Evolutionary conservation across 345 rosid genomes (phyloP).

Genomic region (Aegle marmelos): DNA sequence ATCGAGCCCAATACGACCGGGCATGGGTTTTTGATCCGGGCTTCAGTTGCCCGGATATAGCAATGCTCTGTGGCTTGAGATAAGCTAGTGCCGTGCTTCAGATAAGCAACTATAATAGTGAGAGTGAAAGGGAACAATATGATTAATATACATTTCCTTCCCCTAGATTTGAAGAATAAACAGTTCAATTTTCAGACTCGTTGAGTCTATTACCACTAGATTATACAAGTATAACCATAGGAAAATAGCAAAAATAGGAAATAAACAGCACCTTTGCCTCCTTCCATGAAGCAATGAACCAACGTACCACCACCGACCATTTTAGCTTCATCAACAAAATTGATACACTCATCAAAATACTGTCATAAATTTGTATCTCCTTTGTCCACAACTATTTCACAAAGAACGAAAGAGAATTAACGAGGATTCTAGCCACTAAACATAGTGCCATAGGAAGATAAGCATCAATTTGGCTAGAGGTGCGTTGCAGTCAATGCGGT

Average conservation of each 20-base stretch:
- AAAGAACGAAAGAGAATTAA: not conserved
- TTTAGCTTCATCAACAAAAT: constrained; percentile 69
- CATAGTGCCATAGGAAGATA: not conserved
- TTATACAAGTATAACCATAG: not conserved
- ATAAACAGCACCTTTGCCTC: constrained; percentile 55
- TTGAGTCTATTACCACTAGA: not conserved
- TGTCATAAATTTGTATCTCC: constrained; percentile 50
- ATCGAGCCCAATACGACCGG: too few species aligned
- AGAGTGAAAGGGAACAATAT: constrained; percentile 37
- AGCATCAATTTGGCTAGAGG: not conserved
- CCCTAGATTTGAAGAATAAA: not conserved
- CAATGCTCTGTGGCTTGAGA: constrained; percentile 48
- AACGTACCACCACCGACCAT: constrained; percentile 59
- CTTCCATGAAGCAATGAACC: constrained; percentile 77
- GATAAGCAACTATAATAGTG: constrained; percentile 61
- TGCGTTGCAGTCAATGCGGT: not conserved
- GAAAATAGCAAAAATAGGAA: not conserved
- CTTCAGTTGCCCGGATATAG: too few species aligned
- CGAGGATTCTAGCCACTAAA: not conserved
- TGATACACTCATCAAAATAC: constrained; percentile 59
- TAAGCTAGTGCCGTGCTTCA: constrained; percentile 48
- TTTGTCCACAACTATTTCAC: constrained; percentile 52
- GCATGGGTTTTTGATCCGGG: too few species aligned
- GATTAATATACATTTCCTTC: not conserved
- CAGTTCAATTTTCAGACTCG: not conserved